Percentiles rank a stretch among this genome's conserved stretches.
Conservation (phyloP, 768 basidiomycete genomes). For the Tephrocybe sp. region DNA sequence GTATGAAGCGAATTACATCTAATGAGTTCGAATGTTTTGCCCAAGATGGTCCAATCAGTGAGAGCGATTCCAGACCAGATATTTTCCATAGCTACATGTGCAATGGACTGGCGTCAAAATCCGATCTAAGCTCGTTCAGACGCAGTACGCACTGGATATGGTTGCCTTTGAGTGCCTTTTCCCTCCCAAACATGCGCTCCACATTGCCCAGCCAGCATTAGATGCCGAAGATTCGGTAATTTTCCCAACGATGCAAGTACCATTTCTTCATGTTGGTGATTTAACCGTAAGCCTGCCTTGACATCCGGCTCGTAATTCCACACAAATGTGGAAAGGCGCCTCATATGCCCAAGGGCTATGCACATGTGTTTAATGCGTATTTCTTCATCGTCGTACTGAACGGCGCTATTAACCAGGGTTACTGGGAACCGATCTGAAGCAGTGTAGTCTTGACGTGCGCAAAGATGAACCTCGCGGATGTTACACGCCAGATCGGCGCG, state of each 20-base stretch:
- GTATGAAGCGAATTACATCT: constrained; percentile 27
- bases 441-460: constrained; percentile 34
- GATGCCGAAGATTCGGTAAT: constrained; percentile 30
- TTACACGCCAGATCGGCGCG: constrained; percentile 49
- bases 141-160: constrained; percentile 32
- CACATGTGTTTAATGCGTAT: constrained; percentile 35
- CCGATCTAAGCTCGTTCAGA: not conserved
- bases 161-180: constrained; percentile 27
- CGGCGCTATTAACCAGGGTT: constrained; percentile 30
- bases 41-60: constrained; percentile 30
- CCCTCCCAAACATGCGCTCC: constrained; percentile 34
- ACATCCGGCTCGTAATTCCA: constrained; percentile 34
- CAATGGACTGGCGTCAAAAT: not conserved
- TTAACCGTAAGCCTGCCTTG: constrained; percentile 28
- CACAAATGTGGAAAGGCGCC: constrained; percentile 38
- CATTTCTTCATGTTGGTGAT: constrained; percentile 37
- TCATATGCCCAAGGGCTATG: constrained; percentile 42
- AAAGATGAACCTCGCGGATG: constrained; percentile 46
- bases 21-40: constrained; percentile 21
- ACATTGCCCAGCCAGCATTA: constrained; percentile 39
- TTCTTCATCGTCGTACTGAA: constrained; percentile 18
- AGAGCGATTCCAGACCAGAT: constrained; percentile 25
- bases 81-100: constrained; percentile 28
- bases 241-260: constrained; percentile 32
- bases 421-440: constrained; percentile 42